Percentiles rank a stretch among this genome's conserved stretches.
These are phyloP conservation scores for Fraxinus platypoda DNA, from an alignment of 305 asterid species.

Conservation along the genomic window DNA sequence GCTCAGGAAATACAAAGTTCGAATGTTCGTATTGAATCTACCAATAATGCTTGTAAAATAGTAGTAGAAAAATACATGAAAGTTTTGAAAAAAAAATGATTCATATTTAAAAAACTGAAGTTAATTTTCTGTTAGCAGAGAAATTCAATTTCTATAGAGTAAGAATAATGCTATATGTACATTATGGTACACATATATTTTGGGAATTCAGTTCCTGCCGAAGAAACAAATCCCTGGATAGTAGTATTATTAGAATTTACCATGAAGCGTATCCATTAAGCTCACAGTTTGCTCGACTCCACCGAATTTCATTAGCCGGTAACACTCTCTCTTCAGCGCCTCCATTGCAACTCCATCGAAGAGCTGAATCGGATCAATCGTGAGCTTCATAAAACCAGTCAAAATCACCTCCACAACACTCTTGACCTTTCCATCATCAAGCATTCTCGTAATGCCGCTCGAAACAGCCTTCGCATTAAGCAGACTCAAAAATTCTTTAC, in stretches of 20 bases:
- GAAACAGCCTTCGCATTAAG: constrained; percentile 45
- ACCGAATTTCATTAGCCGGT: constrained; percentile 43
- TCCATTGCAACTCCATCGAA: constrained; percentile 48
- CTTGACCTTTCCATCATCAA: constrained; percentile 42
- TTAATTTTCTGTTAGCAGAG: background rate
- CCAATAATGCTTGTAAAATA: background rate
- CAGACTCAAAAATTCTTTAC: constrained; percentile 40
- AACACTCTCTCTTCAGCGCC: constrained; percentile 54
- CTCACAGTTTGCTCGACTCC: constrained; percentile 50
- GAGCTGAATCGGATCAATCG: constrained; percentile 47
- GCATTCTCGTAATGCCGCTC: constrained; percentile 48
- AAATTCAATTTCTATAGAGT: background rate
- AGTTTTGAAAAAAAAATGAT: background rate
- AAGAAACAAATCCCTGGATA: background rate
- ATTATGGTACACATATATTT: too few species aligned
- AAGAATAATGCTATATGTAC: too few species aligned
- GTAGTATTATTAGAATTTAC: constrained; percentile 29
- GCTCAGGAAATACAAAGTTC: background rate
- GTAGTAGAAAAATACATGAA: background rate
- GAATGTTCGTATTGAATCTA: background rate
- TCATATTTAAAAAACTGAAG: background rate
- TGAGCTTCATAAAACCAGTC: constrained; percentile 48
- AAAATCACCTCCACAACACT: constrained; percentile 40
- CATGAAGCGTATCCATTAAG: constrained; percentile 62
- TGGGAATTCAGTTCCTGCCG: background rate